phyloP scores from a whole-genome alignment of 208 protist genomes.

The Leishmania aethiopica region DNA sequence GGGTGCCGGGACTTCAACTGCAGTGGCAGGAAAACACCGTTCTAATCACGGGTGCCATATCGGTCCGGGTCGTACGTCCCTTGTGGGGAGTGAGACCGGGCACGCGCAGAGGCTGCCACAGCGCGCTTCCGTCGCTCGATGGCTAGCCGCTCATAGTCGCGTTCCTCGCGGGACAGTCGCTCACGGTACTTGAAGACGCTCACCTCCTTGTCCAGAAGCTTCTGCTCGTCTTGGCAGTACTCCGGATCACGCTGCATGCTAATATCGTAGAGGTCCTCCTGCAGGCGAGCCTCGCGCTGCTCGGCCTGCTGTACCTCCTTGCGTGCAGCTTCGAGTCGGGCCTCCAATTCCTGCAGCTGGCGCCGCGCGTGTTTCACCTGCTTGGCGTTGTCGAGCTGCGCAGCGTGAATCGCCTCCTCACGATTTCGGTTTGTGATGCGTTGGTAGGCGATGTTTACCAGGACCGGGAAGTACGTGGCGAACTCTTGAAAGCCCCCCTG shows the following conservation, averaged over 20 bases:
- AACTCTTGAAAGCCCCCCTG: constrained; percentile 65
- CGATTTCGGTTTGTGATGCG: constrained; percentile 64
- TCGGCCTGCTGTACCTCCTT: constrained; percentile 40
- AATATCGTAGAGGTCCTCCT: constrained; percentile 61
- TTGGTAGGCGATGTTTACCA: constrained; percentile 73
- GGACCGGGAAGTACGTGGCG: constrained; percentile 60
- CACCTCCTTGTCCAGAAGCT: constrained; percentile 79
- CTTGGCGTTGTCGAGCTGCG: constrained; percentile 40
- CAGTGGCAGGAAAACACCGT: neutral
- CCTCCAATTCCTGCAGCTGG: constrained; percentile 54
- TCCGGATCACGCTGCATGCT: constrained; percentile 41
- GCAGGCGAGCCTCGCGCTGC: constrained; percentile 42
- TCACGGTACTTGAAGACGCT: constrained; percentile 79
- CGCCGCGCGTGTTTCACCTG: constrained; percentile 40
- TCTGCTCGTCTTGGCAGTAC: constrained; percentile 65
- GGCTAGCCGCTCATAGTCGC: constrained; percentile 73
- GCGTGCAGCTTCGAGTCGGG: constrained; percentile 38
- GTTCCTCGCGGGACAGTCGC: constrained; percentile 63
- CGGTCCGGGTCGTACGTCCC: constrained; percentile 26
- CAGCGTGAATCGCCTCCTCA: constrained; percentile 50
- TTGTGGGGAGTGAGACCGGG: constrained; percentile 22
- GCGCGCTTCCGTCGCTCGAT: constrained; percentile 57
- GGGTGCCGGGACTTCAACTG: neutral
- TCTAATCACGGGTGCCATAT: constrained; percentile 32
- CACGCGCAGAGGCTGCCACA: constrained; percentile 12